These are phyloP conservation scores for Colletotrichum tropicicola DNA, from an alignment of 2,329 filamentous ascomycete species.

Conservation along the genomic window DNA sequence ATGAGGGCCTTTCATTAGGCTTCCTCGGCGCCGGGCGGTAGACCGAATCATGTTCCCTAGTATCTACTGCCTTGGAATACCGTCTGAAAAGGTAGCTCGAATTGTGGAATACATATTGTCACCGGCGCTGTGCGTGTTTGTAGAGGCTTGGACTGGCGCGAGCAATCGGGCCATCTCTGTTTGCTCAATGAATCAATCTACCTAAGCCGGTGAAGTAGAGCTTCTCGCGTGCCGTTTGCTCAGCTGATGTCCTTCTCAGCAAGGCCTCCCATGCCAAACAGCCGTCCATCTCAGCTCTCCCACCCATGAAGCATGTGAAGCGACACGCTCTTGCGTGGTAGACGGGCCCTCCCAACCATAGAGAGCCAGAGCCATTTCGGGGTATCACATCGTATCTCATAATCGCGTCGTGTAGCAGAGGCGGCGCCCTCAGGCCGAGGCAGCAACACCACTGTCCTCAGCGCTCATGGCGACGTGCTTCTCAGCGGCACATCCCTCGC, in stretches of 20 bases:
- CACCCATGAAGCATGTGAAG: not conserved
- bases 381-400: not conserved
- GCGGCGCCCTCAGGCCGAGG: too few relatives aligned
- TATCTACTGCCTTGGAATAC: conserved; percentile 89
- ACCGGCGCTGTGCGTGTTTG: not conserved
- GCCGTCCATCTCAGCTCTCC: not conserved
- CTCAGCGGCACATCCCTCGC: not conserved
- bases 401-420: not conserved
- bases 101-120: conserved; percentile 74
- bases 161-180: not conserved
- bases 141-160: not conserved
- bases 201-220: not conserved
- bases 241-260: not conserved
- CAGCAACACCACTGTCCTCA: not conserved
- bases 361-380: not conserved
- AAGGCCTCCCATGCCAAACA: not conserved
- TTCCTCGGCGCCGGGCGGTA: conserved; percentile 66
- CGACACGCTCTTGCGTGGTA: not conserved
- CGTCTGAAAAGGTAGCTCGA: conserved; percentile 85
- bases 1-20: conserved; percentile 63
- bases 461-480: conserved; percentile 9
- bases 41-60: conserved; percentile 72
- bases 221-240: not conserved
- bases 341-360: not conserved
- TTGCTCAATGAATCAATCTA: not conserved